Base-by-base conservation (phyloP, 75 land plant genomes). In the Azolla pinnata region DNA sequence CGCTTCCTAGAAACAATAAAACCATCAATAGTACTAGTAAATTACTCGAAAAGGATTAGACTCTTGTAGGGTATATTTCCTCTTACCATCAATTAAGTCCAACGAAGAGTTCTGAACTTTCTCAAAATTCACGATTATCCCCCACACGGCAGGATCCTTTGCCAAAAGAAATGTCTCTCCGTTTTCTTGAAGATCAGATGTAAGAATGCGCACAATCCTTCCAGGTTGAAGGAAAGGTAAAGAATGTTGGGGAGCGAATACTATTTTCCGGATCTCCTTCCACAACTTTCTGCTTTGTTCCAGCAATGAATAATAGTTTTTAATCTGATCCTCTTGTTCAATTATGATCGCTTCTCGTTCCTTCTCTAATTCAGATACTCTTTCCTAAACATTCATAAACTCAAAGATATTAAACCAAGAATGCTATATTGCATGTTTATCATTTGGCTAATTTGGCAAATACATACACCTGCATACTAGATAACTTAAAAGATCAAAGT, bases 301-400 rank as follows among this genome's bases (percentile, higher is more conserved):
- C 24, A 95, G 44, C 29, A 86, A 48, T 44, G 64, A 67, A 57
- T 75, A 82, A 52, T 90, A 89, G 51, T 80, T 77, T 54, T 77
- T 72, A 32, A 95, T 42, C 60, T 79, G 74, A 35, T 90, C 88
- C 72, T 89, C 99, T 28, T 80, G 97, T 71, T 95, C 99, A 64
- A 95, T 90, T 14, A 75, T 35, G 35, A 86, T 86, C 7, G 85
- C 75, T 20, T 75, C 81, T 59, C 88, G 76, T 69, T 90, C 83
- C 44, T 72, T 82, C 70, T 95, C 91, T 32, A 90, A 72, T 18
- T 68, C 75, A 54, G 72, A 83, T 29, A 72, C 80, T 63, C 78
- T 85, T 75, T 80, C 80, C 99, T 95, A 35, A 46, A 45, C 9
- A 57, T 33, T 35, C n/a, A 46, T 47, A 61, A n/a, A n/a, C n/a